Evolutionary conservation across 305 asterid species (phyloP), one percentile per base, ranked within the genome.

Genomic region (Fraxinus dipetala): DNA sequence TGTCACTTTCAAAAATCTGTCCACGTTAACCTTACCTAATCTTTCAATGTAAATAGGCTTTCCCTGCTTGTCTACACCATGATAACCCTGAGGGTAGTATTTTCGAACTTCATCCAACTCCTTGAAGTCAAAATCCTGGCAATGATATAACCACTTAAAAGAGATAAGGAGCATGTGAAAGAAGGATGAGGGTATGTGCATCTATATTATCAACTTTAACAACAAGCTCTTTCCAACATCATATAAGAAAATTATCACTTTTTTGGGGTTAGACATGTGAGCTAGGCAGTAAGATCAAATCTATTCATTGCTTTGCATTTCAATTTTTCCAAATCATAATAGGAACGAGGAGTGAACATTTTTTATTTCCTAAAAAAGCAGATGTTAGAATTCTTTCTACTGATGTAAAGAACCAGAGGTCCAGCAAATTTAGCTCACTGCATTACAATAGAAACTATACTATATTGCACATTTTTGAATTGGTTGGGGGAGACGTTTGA

Each of bases 61-160:
- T 48, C 97, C 97, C 75, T 83, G 88, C 84, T 76, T 91, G 84
- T 93, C 93, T 10, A 85, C 87, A 5, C 97, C 93, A 65, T 93
- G 97, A 83, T 89, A 93, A 2, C 94, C 96, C 51, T 91, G 96
- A 51, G 96, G 93, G 84, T 93, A 93, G 82, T 85, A 80, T 74
- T 80, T 81, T 75, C 81, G 70, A 26, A 92, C 94, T 76, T 89
- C 88, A 69, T 87, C 43, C 38, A 89, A 73, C 89, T 91, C 94
- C 70, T 59, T 54, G 80, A 90, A 89, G 1, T 87, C 88, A 54
- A 90, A 91, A 54, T 90, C 93, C 95, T 89, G 86, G 82, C 56
- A 6, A 85, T 56, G 13, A 84, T 6, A 73, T 75, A n/a, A 72
- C 30, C 24, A 40, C 36, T 31, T 43, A 9, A 20, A 20, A 26